Percentiles rank a stretch among this genome's conserved stretches.
These are phyloP conservation scores for Myriosclerotinia duriaeana DNA, from an alignment of 2,329 filamentous ascomycete genomes.

Conservation along the genomic window DNA sequence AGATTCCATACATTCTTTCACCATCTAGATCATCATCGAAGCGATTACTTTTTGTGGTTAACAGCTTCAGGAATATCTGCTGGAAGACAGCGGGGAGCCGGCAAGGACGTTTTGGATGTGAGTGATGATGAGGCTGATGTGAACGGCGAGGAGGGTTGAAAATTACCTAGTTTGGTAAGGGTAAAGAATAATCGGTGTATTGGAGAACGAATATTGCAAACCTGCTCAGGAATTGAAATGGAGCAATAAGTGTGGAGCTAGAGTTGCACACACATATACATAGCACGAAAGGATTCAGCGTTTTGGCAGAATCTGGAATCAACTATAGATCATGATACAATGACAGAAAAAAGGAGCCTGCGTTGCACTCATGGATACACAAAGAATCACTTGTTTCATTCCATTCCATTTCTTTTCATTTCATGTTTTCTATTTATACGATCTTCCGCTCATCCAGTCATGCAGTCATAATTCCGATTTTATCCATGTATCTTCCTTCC, in stretches of 20 bases:
- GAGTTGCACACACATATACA: background rate
- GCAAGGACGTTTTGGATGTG: slow-evolving; percentile 19
- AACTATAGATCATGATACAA: background rate
- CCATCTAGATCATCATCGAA: slow-evolving; percentile 73
- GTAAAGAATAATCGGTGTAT: background rate
- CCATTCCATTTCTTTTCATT: background rate
- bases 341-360: background rate
- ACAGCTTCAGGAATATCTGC: slow-evolving; percentile 67
- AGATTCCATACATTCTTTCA: slow-evolving; percentile 78
- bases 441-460: background rate
- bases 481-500: background rate
- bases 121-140: slow-evolving; percentile 27
- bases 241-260: background rate
- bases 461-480: background rate
- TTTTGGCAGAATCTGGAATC: background rate
- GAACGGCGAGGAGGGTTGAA: slow-evolving; percentile 27
- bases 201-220: background rate
- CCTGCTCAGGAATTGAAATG: background rate
- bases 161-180: background rate
- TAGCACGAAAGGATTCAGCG: background rate
- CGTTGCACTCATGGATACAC: background rate
- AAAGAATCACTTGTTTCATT: background rate
- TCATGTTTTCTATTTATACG: background rate
- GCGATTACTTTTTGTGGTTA: slow-evolving; percentile 71
- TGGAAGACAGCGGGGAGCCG: slow-evolving; percentile 48